These are phyloP conservation scores for Suhomyces pyralidae DNA, from an alignment of 805 yeast species.

Conservation along the genomic window DNA sequence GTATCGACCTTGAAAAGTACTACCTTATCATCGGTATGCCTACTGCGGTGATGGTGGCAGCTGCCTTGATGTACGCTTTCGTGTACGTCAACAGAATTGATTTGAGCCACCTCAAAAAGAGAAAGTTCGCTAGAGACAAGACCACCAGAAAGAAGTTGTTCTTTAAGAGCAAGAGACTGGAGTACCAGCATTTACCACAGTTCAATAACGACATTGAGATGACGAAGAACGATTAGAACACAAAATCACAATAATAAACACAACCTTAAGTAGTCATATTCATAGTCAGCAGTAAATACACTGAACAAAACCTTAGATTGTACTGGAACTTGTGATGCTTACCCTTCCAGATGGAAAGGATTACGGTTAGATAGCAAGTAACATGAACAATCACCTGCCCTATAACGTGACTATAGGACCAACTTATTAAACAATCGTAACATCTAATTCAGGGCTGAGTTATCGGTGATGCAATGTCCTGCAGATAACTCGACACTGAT, in stretches of 20 bases:
- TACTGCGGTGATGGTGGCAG: slow-evolving; percentile 57
- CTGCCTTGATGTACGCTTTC: slow-evolving; percentile 63
- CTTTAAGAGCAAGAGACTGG: slow-evolving; percentile 20
- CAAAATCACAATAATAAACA: not conserved
- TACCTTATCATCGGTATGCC: slow-evolving; percentile 69
- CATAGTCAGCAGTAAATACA: not conserved
- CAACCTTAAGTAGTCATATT: not conserved
- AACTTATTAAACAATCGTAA: too few species aligned
- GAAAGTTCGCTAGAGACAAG: slow-evolving; percentile 21
- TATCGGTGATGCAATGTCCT: not conserved
- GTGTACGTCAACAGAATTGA: slow-evolving; percentile 53
- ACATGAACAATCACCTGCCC: too few species aligned
- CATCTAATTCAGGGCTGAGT: too few species aligned
- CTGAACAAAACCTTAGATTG: not conserved
- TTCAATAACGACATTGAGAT: slow-evolving; percentile 19
- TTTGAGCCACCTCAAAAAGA: slow-evolving; percentile 36
- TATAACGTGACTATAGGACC: too few species aligned
- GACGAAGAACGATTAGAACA: slow-evolving; percentile 13
- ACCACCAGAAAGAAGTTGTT: slow-evolving; percentile 31
- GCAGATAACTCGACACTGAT: not conserved
- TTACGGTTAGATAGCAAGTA: too few species aligned
- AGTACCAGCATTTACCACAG: slow-evolving; percentile 33
- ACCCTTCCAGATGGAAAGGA: too few species aligned
- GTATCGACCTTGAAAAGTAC: slow-evolving; percentile 50
- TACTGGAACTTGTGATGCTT: too few species aligned